Base-by-base conservation (phyloP, 345 rosid genomes). In the Eucalyptus microcorys region DNA sequence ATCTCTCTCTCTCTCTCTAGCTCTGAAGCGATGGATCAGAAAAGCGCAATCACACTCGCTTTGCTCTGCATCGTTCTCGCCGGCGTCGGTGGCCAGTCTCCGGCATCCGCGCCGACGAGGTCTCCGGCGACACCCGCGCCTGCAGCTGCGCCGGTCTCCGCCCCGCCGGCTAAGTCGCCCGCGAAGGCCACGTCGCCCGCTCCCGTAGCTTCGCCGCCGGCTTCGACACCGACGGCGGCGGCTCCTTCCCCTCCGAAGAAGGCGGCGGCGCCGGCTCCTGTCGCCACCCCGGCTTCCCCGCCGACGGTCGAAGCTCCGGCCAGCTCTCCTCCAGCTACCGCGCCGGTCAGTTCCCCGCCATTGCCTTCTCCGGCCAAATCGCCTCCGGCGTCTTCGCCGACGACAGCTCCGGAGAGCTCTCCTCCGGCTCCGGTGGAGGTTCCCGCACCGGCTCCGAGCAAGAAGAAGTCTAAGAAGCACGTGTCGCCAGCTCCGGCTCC, bases 51-150 rank as follows among this genome's bases (percentile, higher is more conserved):
- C 52, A 88, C 92, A 17, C 79, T 93, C 86, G 93, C 93, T 21
- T 87, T 94, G 22, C 64, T 96, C 79, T 94, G 95, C 91, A 49
- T 96, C 81, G 90, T 96, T 43, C 81, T 93, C 80, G 95, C 95
- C 57, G 92, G 94, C 14, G 97, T 94, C 85, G 94, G 93, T 17
- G 99, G 95, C 42, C 97, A 95, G 89, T 91, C 96, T 49, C 97
- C 96, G 8, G 76, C 95, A 2, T 86, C 61, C 61, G 91, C 96
- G n/a, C n/a, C n/a, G n/a, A n/a, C 94, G 0, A 90, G 90, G 22
- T 88, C 94, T 22, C 90, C 91, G 5, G 83, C 96, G 55, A 85
- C 59, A 1, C 87, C 89, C 8, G 37, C 87, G 3, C 87, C 87
- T n/a, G 57, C 87, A 17, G 53, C 83, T 90, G 93, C 27, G 98